These are phyloP conservation scores for Cadophora sp. DNA, from an alignment of 2,329 filamentous ascomycete genomes.

Conservation along the genomic window DNA sequence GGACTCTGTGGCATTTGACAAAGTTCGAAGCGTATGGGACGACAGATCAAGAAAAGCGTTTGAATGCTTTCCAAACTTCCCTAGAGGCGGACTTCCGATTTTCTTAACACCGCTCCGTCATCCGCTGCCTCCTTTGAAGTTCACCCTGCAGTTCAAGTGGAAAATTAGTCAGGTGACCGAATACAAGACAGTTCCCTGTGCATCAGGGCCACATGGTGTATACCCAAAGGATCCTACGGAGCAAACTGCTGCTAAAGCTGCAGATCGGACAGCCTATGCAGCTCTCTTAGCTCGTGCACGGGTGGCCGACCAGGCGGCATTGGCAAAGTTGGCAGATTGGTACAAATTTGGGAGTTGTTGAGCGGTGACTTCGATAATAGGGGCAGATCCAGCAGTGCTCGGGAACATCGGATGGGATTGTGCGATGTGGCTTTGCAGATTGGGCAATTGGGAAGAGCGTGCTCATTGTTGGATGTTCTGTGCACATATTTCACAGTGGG, in stretches of 20 bases:
- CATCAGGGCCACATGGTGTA: too few relatives aligned
- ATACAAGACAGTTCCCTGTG: neutral
- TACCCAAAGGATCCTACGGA: neutral
- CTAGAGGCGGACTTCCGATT: neutral
- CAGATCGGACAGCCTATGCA: neutral
- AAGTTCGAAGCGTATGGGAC: neutral
- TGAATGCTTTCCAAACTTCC: neutral
- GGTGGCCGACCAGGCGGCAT: neutral
- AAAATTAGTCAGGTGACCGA: neutral
- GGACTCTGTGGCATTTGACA: neutral
- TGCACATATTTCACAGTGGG: too few relatives aligned
- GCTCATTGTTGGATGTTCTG: too few relatives aligned
- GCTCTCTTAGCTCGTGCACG: neutral
- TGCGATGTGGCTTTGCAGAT: too few relatives aligned
- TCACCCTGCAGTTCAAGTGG: neutral
- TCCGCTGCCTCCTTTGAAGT: neutral
- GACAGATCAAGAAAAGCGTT: neutral
- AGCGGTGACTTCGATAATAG: neutral
- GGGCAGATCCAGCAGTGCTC: neutral
- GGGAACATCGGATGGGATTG: too few relatives aligned
- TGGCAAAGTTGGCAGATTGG: neutral
- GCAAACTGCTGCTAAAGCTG: neutral
- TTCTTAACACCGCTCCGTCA: neutral
- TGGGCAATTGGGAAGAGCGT: too few relatives aligned
- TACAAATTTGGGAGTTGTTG: neutral